Conservation (phyloP, 169 alveolate genomes). For the Cryptosporidium felis region DNA sequence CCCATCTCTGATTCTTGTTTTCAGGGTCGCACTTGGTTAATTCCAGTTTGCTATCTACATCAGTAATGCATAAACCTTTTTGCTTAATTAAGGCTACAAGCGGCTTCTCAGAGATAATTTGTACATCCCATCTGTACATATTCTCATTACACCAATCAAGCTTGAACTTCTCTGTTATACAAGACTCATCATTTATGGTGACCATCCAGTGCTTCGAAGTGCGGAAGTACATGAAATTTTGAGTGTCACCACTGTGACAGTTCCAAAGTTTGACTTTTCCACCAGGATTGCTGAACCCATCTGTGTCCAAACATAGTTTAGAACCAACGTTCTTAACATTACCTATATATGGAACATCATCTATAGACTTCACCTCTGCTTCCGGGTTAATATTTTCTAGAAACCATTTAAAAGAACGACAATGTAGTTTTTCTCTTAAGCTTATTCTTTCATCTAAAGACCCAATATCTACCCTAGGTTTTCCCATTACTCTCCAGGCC, state of each 20-base stretch:
- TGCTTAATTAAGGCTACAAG: neutral
- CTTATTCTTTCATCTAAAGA: constrained; percentile 45
- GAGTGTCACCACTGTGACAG: constrained; percentile 63
- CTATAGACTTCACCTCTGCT: constrained; percentile 73
- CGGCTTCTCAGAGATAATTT: neutral
- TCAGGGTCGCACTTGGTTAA: neutral
- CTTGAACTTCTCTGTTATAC: constrained; percentile 62
- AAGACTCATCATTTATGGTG: constrained; percentile 76
- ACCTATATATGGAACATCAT: constrained; percentile 78
- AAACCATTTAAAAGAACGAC: constrained; percentile 75
- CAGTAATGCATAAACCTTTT: constrained; percentile 10
- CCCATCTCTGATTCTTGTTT: constrained; percentile 43
- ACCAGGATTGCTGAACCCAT: constrained; percentile 51
- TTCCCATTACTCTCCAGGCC: constrained; percentile 70
- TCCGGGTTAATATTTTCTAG: constrained; percentile 77
- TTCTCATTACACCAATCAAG: constrained; percentile 59
- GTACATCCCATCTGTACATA: constrained; percentile 42
- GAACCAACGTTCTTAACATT: constrained; percentile 26
- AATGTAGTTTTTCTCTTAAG: constrained; percentile 61
- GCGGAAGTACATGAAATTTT: constrained; percentile 74
- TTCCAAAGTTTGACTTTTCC: constrained; percentile 64
- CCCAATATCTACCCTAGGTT: constrained; percentile 62
- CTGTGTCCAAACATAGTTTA: constrained; percentile 65
- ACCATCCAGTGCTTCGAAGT: constrained; percentile 75
- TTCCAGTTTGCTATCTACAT: neutral